Evolutionary conservation across 2,329 filamentous ascomycete species (phyloP).

Genomic region (Annulohypoxylon truncatum): DNA sequence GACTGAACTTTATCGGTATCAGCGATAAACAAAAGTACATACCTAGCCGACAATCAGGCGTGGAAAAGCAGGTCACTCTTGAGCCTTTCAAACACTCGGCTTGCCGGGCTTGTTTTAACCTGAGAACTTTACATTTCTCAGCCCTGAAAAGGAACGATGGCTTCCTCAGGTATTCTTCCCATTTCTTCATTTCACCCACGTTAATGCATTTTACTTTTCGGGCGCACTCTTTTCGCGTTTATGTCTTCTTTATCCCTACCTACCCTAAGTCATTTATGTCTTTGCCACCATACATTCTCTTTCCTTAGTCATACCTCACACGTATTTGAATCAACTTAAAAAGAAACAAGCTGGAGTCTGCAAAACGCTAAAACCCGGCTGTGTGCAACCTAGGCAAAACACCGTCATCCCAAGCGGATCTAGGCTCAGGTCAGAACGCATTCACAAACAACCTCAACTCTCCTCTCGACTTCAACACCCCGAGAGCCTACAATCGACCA

Average conservation of each 20-base stretch:
- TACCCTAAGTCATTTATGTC: background rate
- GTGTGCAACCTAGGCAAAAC: constrained; percentile 29
- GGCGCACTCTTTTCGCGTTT: background rate
- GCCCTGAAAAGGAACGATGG: constrained; percentile 24
- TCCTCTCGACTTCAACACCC: constrained; percentile 2
- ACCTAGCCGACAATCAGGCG: constrained; percentile 14
- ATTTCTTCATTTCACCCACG: background rate
- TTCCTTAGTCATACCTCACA: constrained; percentile 9
- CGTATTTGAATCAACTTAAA: background rate
- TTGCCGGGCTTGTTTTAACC: constrained; percentile 5
- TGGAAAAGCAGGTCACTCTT: constrained; percentile 1
- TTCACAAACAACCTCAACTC: constrained; percentile 16
- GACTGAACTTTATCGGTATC: constrained; percentile 27
- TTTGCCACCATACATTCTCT: background rate
- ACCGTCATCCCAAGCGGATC: constrained; percentile 24
- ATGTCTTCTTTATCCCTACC: background rate
- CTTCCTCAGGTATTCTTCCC: constrained; percentile 30
- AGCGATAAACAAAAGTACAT: constrained; percentile 15
- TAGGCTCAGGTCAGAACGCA: constrained; percentile 17
- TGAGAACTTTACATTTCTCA: constrained; percentile 6
- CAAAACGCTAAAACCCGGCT: constrained; percentile 24
- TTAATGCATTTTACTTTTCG: background rate
- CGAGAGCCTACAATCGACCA: constrained; percentile 5
- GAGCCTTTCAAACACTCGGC: constrained; percentile 4
- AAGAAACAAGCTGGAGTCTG: background rate